Evolutionary conservation across 1,284 basidiomycete genomes (phyloP), one percentile per base, ranked within the genome.

Genomic region (Chondrostereum purpureum): DNA sequence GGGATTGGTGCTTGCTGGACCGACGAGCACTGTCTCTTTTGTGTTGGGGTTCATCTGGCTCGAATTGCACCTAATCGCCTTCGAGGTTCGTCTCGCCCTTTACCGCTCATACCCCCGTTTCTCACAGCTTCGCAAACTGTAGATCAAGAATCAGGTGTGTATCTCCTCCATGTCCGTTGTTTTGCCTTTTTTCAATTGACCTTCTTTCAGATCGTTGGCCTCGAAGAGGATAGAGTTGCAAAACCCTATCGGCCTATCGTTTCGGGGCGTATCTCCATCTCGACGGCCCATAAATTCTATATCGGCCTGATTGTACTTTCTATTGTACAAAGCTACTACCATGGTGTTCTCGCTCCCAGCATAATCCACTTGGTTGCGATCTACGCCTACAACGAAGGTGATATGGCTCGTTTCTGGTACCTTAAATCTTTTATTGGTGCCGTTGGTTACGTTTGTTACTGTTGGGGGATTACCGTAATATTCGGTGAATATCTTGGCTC

Each of bases 171-270:
- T 8, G 27, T 31, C 27, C n/a, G 8, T n/a, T 31, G 8, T n/a
- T 31, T 22, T 16, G 11, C 39, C 11, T 12, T 16, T 10, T 10
- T 11, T 40, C 11, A 12, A 16, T 10, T 19, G 20, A 10, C 19
- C 19, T 5, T 18, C 14, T 6, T 14, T 5, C 36, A 52, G 50
- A 44, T 55, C 14, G 24, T 46, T 19, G 54, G 54, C 1, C 27
- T 57, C 2, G 58, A 61, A 24, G 68, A 71, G 46, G 69, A 71
- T 48, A 37, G 33, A 5, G 42, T 58, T 13, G 64, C 68, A 46
- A 66, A 69, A 44, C 56, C 61, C 2, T 55, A 62, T 49, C 55
- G 68, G 2, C 69, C 69, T 1, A 52, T 70, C 16, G 64, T 64
- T 0, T 50, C 65, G 2, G 57, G 59, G 8, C 59, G 63, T 2